Evolutionary conservation across 371 early-diverging fungal genomes (phyloP), one percentile per base, ranked within the genome.

Genomic region (Saksenaea vasiformis): DNA sequence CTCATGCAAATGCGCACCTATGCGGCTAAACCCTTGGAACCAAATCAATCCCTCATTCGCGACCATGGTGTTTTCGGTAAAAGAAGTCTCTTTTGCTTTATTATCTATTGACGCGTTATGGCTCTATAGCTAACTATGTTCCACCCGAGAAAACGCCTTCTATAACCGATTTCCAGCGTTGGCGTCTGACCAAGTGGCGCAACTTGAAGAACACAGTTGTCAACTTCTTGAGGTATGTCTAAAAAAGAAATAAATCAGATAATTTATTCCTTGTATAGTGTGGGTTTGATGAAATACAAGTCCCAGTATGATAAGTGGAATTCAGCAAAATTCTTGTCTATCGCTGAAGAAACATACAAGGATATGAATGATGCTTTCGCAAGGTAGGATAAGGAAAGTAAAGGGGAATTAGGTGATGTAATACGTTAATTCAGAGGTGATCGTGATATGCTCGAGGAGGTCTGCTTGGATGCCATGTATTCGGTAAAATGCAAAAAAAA

Each of bases 281-380:
- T 82, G 22, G 83, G 79, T 68, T 62, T 82, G 47, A 74, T 82
- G 22, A 82, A 82, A 38, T 73, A 79, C 65, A 77, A 79, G 55
- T 82, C 83, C 44, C 69, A 76, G 61, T 82, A 71, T 59, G 83
- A 82, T 39, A 79, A 77, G 22, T 82, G 83, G 83, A 77, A 82
- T 47, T 78, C 83, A 28, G 68, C 62, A 15, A 73, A 76, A 34
- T 86, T 86, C 66, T 63, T 86, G 72, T 70, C 77, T 22, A 70
- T 80, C 58, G 89, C 89, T 0, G 85, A 86, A 62, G 82, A 82
- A 57, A 79, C 86, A 9, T 89, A 89, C 71, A 84, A 83, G 56
- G 77, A 79, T 54, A 90, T 91, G 91, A 91, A 91, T 61, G 87
- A 85, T 69, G 88, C 89, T 7, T 91, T 86, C 68, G 88, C 91